A percentile compares a stretch with the other conserved stretches of the same genome.
Conservation (phyloP, 768 basidiomycete genomes). For the Cyclocybe aegerita region DNA sequence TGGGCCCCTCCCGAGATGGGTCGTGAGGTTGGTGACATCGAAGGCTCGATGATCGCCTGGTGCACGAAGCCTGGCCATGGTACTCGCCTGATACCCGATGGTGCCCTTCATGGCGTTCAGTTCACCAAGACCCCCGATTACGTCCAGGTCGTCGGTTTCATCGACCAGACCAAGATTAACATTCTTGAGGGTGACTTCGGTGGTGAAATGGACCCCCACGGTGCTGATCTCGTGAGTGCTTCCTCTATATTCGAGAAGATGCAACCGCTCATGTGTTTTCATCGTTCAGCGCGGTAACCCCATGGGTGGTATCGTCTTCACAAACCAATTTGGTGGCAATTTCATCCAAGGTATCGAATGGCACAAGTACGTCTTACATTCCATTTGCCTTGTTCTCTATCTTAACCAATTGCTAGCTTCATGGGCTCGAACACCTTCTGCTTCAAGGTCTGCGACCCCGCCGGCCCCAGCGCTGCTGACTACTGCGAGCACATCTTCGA, state of each 20-base stretch:
- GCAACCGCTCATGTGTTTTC: not conserved
- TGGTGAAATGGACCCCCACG: constrained; percentile 75
- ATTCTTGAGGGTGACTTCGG: constrained; percentile 56
- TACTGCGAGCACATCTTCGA: constrained; percentile 71
- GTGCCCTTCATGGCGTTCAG: constrained; percentile 20
- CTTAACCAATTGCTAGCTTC: constrained; percentile 41
- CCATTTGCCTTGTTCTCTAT: not conserved
- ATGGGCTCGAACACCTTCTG: constrained; percentile 61
- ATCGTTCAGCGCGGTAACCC: constrained; percentile 66
- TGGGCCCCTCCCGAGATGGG: no score
- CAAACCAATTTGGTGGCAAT: constrained; percentile 44
- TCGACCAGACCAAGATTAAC: constrained; percentile 61
- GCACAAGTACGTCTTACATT: constrained; percentile 49
- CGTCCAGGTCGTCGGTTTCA: constrained; percentile 58
- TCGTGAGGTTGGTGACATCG: no score
- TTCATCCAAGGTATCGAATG: constrained; percentile 62
- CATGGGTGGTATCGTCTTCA: constrained; percentile 67
- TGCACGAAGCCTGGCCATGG: no score
- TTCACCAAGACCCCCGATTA: constrained; percentile 59
- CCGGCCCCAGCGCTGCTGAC: constrained; percentile 40
- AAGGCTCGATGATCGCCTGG: no score
- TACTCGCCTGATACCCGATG: not conserved
- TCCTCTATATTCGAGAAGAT: not conserved
- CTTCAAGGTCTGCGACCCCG: constrained; percentile 65
- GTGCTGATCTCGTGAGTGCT: constrained; percentile 49